Evolutionary conservation across 257 asterid species (phyloP).

Genomic region (Fraxinus excelsior): DNA sequence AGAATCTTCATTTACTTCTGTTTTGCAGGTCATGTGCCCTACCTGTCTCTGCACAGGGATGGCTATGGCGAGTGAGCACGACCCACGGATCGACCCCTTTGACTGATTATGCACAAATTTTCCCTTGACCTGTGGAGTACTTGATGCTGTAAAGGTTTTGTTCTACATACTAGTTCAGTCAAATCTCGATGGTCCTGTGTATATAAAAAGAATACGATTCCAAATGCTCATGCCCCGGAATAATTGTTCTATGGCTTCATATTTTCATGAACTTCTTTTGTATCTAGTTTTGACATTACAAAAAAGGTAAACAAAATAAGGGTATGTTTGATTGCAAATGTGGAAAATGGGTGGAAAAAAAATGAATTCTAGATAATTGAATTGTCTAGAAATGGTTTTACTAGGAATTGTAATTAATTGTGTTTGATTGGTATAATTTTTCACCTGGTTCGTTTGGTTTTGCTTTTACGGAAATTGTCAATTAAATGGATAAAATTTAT

Average conservation of each 20-base stretch:
- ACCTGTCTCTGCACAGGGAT: conserved; percentile 97
- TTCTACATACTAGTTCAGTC: not conserved
- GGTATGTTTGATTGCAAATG: no score
- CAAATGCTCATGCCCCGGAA: not conserved
- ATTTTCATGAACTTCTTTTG: no score
- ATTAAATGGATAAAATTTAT: no score
- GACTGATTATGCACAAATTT: conserved; percentile 36
- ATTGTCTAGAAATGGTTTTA: no score
- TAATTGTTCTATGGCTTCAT: not conserved
- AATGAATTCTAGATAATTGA: no score
- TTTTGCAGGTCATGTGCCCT: conserved; percentile 91
- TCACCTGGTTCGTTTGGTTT: no score
- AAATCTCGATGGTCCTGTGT: not conserved
- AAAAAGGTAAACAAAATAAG: no score
- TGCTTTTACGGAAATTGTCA: no score
- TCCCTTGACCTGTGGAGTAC: not conserved
- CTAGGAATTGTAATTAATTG: no score
- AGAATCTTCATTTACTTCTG: not conserved
- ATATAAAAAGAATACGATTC: not conserved
- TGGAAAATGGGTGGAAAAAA: no score
- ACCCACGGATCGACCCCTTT: conserved; percentile 89
- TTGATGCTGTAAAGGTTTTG: not conserved
- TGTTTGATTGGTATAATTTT: no score
- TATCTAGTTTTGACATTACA: no score
- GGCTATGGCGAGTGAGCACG: conserved; percentile 98